phyloP scores from a whole-genome alignment of 1,284 basidiomycete genomes.

The Fomitopsis schrenkii region DNA sequence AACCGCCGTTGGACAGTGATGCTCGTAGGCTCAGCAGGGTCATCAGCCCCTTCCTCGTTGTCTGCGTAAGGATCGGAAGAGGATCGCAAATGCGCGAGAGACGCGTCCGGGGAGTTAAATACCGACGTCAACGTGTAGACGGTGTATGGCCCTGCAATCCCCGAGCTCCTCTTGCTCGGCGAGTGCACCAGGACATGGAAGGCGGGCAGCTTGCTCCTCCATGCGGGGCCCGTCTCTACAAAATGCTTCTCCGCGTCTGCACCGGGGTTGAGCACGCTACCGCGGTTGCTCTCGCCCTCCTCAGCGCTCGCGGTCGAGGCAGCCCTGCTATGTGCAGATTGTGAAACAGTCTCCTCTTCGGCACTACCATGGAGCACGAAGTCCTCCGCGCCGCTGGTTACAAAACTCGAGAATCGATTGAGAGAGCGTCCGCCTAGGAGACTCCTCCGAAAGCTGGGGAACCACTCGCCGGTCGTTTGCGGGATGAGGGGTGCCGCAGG shows the following conservation, averaged over 20 bases:
- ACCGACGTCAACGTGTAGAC: constrained; percentile 76
- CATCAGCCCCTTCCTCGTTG: constrained; percentile 16
- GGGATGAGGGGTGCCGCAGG: constrained; percentile 49
- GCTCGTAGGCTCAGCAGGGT: constrained; percentile 38
- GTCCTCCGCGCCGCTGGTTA: constrained; percentile 80
- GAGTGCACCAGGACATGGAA: constrained; percentile 78
- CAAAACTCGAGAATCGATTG: constrained; percentile 81
- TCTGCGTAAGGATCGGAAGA: constrained; percentile 24
- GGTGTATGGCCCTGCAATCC: constrained; percentile 69
- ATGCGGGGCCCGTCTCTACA: constrained; percentile 68
- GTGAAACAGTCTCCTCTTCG: constrained; percentile 21
- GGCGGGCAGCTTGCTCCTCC: constrained; percentile 67
- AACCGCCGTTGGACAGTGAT: constrained; percentile 79
- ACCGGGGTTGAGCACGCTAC: constrained; percentile 24
- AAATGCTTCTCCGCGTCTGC: constrained; percentile 67
- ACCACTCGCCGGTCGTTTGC: constrained; percentile 74
- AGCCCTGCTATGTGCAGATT: constrained; percentile 10
- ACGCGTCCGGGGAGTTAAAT: constrained; percentile 38
- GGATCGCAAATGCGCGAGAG: constrained; percentile 12
- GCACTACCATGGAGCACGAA: constrained; percentile 62
- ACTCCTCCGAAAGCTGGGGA: constrained; percentile 67
- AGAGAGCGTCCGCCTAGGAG: constrained; percentile 73
- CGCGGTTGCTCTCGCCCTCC: constrained; percentile 25
- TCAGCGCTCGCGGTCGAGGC: constrained; percentile 20
- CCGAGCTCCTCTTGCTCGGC: constrained; percentile 65